Conservation (phyloP, 179 eudicot genomes). For the Amaranthus tricolor region DNA sequence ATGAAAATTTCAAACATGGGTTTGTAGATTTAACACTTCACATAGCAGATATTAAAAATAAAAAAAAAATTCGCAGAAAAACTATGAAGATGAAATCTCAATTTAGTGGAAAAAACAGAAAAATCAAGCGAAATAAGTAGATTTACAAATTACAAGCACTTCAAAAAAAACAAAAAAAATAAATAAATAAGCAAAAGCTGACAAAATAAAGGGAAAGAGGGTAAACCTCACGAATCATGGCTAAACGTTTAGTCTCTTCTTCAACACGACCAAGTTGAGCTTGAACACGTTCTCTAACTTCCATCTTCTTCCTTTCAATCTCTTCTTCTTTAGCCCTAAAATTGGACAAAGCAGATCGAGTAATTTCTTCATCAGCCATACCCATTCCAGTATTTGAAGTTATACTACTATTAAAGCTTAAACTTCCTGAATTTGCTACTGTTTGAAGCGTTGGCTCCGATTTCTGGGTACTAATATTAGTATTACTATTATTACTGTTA, state of each 20-base stretch:
- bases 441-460: neutral
- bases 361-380: constrained; percentile 59
- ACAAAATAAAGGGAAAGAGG: neutral
- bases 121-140: neutral
- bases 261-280: constrained; percentile 85
- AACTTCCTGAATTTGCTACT: constrained; percentile 43
- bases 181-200: neutral
- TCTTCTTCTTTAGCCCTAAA: constrained; percentile 90
- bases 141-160: neutral
- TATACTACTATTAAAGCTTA: constrained; percentile 55
- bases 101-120: neutral
- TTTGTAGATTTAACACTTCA: neutral
- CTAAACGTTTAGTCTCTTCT: constrained; percentile 71
- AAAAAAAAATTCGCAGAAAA: neutral
- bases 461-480: neutral
- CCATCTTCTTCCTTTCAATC: constrained; percentile 86
- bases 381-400: constrained; percentile 10
- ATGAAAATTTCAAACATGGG: neutral
- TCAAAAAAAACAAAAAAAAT: neutral
- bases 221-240: constrained; percentile 74
- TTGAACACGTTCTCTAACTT: constrained; percentile 75
- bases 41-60: neutral
- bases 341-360: constrained; percentile 71
- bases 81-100: neutral
- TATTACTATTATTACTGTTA: neutral